Conservation (phyloP, 2,329 filamentous ascomycete species). For the Aspergillus nomiae region DNA sequence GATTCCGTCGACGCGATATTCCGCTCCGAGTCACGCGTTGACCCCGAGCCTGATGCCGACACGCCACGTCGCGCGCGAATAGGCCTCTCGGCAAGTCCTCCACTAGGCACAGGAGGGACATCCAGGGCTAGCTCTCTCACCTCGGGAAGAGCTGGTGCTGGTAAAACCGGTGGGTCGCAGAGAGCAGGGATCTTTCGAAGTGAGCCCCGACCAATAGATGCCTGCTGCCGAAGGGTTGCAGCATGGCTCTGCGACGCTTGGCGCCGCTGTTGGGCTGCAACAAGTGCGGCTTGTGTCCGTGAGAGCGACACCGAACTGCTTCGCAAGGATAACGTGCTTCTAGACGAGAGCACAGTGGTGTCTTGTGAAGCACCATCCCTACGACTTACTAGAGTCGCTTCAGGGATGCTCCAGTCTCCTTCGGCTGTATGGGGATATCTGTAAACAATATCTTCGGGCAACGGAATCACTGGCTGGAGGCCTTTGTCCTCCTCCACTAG, state of each 20-base stretch:
- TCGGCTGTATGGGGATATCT: slow-evolving; percentile 43
- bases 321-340: slow-evolving; percentile 29
- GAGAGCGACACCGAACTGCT: slow-evolving; percentile 32
- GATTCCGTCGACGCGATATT: slow-evolving; percentile 28
- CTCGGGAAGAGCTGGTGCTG: slow-evolving; percentile 21
- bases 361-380: slow-evolving; percentile 30
- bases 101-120: slow-evolving; percentile 20
- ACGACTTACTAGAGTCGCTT: slow-evolving; percentile 21
- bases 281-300: slow-evolving; percentile 42
- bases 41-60: slow-evolving; percentile 36
- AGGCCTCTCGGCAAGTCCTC: slow-evolving; percentile 42
- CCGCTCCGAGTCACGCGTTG: slow-evolving; percentile 33
- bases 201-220: slow-evolving; percentile 35
- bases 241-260: slow-evolving; percentile 48
- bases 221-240: slow-evolving; percentile 50
- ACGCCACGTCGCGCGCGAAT: slow-evolving; percentile 40
- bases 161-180: slow-evolving; percentile 22
- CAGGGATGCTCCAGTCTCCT: slow-evolving; percentile 43
- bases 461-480: slow-evolving; percentile 47
- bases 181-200: slow-evolving; percentile 30
- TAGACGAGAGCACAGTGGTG: slow-evolving; percentile 31
- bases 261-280: slow-evolving; percentile 43
- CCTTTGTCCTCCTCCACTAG: slow-evolving; percentile 48
- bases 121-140: slow-evolving; percentile 20
- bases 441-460: slow-evolving; percentile 50